phyloP scores from a whole-genome alignment of 768 basidiomycete species.

The Mycena olivaceomarginata region DNA sequence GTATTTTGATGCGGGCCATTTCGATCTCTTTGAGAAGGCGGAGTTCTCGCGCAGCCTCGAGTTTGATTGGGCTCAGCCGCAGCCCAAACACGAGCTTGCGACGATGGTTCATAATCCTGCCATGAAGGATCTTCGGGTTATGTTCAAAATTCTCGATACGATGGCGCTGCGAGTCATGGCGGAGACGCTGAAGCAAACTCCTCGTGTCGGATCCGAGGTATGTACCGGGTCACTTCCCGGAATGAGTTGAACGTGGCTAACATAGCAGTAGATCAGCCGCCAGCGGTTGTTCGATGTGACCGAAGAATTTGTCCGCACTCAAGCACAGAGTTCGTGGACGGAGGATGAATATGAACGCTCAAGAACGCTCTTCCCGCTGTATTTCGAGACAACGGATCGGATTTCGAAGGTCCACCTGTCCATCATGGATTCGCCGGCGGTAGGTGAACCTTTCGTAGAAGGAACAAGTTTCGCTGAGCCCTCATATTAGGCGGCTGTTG shows the following conservation, averaged over 20 bases:
- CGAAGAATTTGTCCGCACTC: constrained; percentile 32
- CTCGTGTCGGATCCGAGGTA: constrained; percentile 30
- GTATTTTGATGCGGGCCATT: constrained; percentile 29
- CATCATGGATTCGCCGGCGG: constrained; percentile 36
- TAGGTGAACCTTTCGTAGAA: constrained; percentile 11
- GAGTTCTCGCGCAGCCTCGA: constrained; percentile 33
- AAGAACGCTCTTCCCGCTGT: constrained; percentile 28
- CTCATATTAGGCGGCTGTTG: constrained; percentile 22
- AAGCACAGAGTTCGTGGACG: constrained; percentile 28
- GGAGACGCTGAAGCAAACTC: constrained; percentile 26
- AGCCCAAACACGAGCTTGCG: constrained; percentile 23
- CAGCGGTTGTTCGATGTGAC: constrained; percentile 30
- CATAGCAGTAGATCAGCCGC: constrained; percentile 17
- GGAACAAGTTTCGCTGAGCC: too few relatives aligned
- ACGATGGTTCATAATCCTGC: constrained; percentile 36
- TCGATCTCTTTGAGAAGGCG: constrained; percentile 36
- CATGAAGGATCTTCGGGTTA: constrained; percentile 27
- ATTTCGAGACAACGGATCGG: constrained; percentile 34
- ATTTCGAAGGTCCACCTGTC: constrained; percentile 33
- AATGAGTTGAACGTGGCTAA: neutral
- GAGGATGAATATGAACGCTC: constrained; percentile 33
- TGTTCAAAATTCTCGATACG: constrained; percentile 38
- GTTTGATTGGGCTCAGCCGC: constrained; percentile 24
- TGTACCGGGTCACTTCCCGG: too few relatives aligned
- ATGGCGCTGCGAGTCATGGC: constrained; percentile 35